Base-by-base conservation (phyloP, 257 asterid species). In the Dorcoceras hygrometricum region DNA sequence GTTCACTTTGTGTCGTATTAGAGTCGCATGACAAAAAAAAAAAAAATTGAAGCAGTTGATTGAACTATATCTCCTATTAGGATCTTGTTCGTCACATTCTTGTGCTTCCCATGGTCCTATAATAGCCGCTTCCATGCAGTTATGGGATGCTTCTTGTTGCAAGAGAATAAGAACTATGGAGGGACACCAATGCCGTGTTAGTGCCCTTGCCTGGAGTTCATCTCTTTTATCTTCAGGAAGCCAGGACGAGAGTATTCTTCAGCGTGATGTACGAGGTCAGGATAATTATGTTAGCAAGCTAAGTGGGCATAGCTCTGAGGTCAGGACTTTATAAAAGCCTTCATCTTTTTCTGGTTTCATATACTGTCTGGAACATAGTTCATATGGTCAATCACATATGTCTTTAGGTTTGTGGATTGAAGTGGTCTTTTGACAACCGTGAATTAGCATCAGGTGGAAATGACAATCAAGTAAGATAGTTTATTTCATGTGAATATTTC, bases 381-480 rank as follows among this genome's bases (percentile, higher is more conserved):
- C 8, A 50, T 59, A 8, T 39, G 62, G 11, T 66, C 67, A 29
- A 66, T 64, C 18, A 29, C 39, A 19, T 64, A 54, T 82, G 9
- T 68, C 43, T 71, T 12, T 73, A 93, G 99, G 97, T 93, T 71
- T 93, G 99, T 81, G 99, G 99, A 68, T 83, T 93, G 80, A 93
- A 90, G 86, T 93, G 99, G 99, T 93, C 99, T 18, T 82, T 81
- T 68, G 97, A 93, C 76, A 90, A 82, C 79, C 89, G 95, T 58
- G 94, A 93, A 78, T 79, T 93, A 77, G 99, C 99, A 73, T 93
- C 97, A 0, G 97, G 99, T 70, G 99, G 97, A 77, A 93, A 90
- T 76, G 97, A 93, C 73, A 90, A 90, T 71, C 72, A 88, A 58
- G 99, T 93, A 81, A 75, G 97, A 68, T 55, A 59, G 66, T 65